phyloP scores from a whole-genome alignment of 1,284 basidiomycete species.

The Ustilago loliicola region DNA sequence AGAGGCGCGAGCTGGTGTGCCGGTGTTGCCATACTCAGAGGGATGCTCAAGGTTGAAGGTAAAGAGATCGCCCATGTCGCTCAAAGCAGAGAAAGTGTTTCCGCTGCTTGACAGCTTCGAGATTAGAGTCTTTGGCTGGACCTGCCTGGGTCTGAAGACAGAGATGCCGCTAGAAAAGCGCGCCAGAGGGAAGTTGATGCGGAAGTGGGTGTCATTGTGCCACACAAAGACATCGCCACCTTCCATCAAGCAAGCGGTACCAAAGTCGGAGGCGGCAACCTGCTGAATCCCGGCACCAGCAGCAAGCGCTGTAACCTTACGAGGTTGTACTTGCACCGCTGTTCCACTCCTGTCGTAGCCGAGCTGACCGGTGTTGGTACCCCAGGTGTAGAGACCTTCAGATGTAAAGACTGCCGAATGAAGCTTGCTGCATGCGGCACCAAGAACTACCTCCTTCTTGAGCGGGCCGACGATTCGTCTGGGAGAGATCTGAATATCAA shows the following conservation, averaged over 20 bases:
- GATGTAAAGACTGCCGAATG: slow-evolving; percentile 91
- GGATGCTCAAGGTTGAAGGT: slow-evolving; percentile 77
- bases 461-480: slow-evolving; percentile 82
- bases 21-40: slow-evolving; percentile 57
- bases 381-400: slow-evolving; percentile 92
- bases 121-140: slow-evolving; percentile 74
- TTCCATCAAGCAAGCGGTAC: slow-evolving; percentile 82
- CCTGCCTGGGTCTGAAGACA: slow-evolving; percentile 71
- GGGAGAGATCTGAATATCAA: slow-evolving; percentile 79
- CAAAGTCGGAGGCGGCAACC: slow-evolving; percentile 76
- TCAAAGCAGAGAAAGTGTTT: slow-evolving; percentile 85
- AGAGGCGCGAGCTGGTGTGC: slow-evolving; percentile 13
- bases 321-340: slow-evolving; percentile 83
- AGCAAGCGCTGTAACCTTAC: slow-evolving; percentile 79
- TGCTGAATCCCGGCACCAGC: slow-evolving; percentile 61
- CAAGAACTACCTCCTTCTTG: slow-evolving; percentile 83
- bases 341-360: slow-evolving; percentile 77
- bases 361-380: slow-evolving; percentile 92
- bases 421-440: slow-evolving; percentile 87
- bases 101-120: slow-evolving; percentile 85
- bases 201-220: slow-evolving; percentile 80
- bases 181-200: slow-evolving; percentile 75
- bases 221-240: slow-evolving; percentile 85
- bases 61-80: slow-evolving; percentile 90
- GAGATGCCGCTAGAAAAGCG: slow-evolving; percentile 74